Percentiles rank a stretch among this genome's conserved stretches.
Evolutionary conservation across 179 eudicot species (phyloP).

Genomic region (Beta macrorhiza): DNA sequence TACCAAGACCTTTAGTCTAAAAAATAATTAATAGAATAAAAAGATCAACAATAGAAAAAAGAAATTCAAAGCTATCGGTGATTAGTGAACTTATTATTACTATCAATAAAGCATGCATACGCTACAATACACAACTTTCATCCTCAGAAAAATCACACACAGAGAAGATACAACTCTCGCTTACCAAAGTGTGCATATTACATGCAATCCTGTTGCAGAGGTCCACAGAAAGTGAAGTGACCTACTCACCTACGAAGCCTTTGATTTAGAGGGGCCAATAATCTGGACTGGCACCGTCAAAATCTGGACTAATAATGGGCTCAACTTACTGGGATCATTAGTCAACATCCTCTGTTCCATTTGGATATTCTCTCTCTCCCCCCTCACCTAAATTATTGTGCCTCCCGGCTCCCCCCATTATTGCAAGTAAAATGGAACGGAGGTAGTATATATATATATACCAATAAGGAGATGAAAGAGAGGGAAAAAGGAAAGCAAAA

Average conservation of each 20-base stretch:
- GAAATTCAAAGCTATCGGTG: not conserved
- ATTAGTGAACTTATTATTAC: not conserved
- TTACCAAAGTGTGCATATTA: no score
- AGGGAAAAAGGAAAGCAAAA: not conserved
- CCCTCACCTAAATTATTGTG: no score
- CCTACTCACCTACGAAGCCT: not conserved
- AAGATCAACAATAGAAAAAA: not conserved
- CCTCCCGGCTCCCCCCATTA: no score
- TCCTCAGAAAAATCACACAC: not conserved
- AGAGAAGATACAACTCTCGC: not conserved
- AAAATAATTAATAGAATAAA: no score
- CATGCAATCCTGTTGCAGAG: no score
- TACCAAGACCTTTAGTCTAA: not conserved
- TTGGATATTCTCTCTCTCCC: no score
- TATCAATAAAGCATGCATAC: not conserved
- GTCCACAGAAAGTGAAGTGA: no score
- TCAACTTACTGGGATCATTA: not conserved
- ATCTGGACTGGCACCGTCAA: not conserved
- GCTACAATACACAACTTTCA: not conserved
- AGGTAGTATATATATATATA: no score
- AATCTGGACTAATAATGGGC: not conserved
- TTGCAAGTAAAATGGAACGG: no score
- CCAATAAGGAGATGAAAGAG: no score
- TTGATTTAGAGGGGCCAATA: not conserved
- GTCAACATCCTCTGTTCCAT: not conserved